Conservation (phyloP, 768 basidiomycete genomes). For the Naganishia antarctica region DNA sequence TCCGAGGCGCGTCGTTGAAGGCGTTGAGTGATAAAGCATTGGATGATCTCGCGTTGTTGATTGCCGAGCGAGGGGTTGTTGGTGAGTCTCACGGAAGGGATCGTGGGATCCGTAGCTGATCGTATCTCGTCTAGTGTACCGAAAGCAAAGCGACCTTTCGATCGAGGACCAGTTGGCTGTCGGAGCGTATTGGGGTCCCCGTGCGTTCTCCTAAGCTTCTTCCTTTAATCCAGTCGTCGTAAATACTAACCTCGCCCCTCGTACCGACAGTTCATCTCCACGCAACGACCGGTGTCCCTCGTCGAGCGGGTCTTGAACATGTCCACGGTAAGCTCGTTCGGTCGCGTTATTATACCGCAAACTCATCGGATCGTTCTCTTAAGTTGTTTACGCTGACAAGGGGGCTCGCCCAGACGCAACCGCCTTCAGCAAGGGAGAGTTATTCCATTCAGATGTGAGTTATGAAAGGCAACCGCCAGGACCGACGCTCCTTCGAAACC, state of each 20-base stretch:
- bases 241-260: slow-evolving; percentile 50
- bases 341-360: not conserved
- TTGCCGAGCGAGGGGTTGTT: slow-evolving; percentile 46
- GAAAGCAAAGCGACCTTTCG: slow-evolving; percentile 40
- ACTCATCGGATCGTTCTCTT: not conserved
- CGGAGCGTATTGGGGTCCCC: slow-evolving; percentile 45
- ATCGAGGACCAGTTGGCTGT: slow-evolving; percentile 44
- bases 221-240: too few species aligned
- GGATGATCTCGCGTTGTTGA: slow-evolving; percentile 47
- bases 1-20: slow-evolving; percentile 42
- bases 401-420: slow-evolving; percentile 48
- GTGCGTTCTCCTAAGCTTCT: not conserved
- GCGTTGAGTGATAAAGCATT: slow-evolving; percentile 38
- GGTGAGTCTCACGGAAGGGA: slow-evolving; percentile 31
- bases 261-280: slow-evolving; percentile 64
- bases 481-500: slow-evolving; percentile 68
- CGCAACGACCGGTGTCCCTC: slow-evolving; percentile 71
- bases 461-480: slow-evolving; percentile 80
- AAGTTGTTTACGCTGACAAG: slow-evolving; percentile 47
- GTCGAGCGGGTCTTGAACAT: slow-evolving; percentile 57
- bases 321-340: slow-evolving; percentile 34
- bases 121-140: slow-evolving; percentile 36
- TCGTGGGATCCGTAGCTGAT: not conserved
- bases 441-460: slow-evolving; percentile 78
- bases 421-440: slow-evolving; percentile 67